phyloP scores from a whole-genome alignment of 1,284 basidiomycete genomes.

The Fereydounia khargensis region DNA sequence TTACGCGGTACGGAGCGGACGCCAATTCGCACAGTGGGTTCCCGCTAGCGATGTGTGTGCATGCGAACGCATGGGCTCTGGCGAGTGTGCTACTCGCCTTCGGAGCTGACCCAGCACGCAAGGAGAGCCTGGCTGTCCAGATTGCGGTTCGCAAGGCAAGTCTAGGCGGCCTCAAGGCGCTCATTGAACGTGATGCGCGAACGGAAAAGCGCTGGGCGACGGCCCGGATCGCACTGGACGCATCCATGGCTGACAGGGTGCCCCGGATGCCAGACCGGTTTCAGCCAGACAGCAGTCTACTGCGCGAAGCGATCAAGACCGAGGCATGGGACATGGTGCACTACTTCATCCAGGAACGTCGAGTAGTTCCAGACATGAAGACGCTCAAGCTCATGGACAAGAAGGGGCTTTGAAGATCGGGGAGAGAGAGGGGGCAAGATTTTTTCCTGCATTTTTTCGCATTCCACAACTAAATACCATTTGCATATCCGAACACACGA shows the following conservation, averaged over 20 bases:
- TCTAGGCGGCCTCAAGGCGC: constrained; percentile 4
- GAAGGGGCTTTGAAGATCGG: not conserved
- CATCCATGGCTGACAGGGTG: not conserved
- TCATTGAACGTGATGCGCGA: constrained; percentile 1
- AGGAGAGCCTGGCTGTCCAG: constrained; percentile 17
- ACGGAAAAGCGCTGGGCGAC: not conserved
- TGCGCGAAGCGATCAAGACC: constrained; percentile 14
- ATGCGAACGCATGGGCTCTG: constrained; percentile 10
- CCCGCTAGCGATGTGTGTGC: constrained; percentile 26
- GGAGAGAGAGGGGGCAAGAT: too few species aligned
- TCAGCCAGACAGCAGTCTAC: constrained; percentile 3
- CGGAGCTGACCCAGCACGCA: constrained; percentile 13
- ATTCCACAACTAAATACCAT: too few species aligned
- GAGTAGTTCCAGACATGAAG: constrained; percentile 19
- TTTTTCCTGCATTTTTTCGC: too few species aligned
- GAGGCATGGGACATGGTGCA: constrained; percentile 17
- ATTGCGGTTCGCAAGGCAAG: constrained; percentile 22
- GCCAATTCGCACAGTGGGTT: constrained; percentile 18
- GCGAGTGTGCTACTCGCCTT: constrained; percentile 11
- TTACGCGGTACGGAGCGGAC: constrained; percentile 7
- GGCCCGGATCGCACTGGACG: not conserved
- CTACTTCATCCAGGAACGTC: constrained; percentile 19
- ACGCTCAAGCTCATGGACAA: constrained; percentile 19
- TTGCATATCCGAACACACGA: too few species aligned
- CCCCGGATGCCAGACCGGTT: not conserved